Conservation (phyloP, 2,329 filamentous ascomycete genomes). For the Colletotrichum sp. region DNA sequence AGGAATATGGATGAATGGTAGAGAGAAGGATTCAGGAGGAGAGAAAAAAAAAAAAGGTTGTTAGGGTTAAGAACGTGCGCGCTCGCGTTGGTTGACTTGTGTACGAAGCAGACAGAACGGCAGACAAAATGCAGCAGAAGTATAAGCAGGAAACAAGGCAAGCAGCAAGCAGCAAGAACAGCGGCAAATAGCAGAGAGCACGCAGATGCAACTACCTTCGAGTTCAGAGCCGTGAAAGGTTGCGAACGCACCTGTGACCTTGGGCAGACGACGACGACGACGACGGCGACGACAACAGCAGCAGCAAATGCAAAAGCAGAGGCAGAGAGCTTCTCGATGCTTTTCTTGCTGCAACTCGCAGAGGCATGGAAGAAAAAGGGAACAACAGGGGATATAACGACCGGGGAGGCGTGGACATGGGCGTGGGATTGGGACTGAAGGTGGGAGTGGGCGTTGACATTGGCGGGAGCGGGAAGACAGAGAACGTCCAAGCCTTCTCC, state of each 20-base stretch:
- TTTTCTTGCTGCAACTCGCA: slow-evolving; percentile 19
- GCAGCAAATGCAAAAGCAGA: not conserved
- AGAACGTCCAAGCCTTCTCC: not conserved
- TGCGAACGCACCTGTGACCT: not conserved
- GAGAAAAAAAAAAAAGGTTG: not conserved
- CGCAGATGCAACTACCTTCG: not conserved
- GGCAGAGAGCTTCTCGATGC: slow-evolving; percentile 17
- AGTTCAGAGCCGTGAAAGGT: not conserved
- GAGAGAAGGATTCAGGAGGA: not conserved
- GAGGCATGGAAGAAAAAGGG: slow-evolving; percentile 7
- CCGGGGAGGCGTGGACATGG: slow-evolving; percentile 5
- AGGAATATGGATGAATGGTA: not conserved
- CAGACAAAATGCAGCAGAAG: not conserved
- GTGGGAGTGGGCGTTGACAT: not conserved
- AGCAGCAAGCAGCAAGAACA: not conserved
- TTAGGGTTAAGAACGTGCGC: slow-evolving; percentile 10
- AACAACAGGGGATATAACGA: slow-evolving; percentile 20
- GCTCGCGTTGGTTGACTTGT: not conserved
- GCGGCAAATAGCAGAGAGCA: not conserved
- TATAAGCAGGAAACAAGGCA: not conserved
- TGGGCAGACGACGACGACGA: not conserved
- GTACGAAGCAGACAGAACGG: not conserved
- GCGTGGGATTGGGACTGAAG: not conserved
- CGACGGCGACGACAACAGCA: not conserved
- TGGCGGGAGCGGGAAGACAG: not conserved